Percentiles rank a stretch among this genome's conserved stretches.
Conservation (phyloP, 2,329 filamentous ascomycete species). For the Mycogone perniciosa region DNA sequence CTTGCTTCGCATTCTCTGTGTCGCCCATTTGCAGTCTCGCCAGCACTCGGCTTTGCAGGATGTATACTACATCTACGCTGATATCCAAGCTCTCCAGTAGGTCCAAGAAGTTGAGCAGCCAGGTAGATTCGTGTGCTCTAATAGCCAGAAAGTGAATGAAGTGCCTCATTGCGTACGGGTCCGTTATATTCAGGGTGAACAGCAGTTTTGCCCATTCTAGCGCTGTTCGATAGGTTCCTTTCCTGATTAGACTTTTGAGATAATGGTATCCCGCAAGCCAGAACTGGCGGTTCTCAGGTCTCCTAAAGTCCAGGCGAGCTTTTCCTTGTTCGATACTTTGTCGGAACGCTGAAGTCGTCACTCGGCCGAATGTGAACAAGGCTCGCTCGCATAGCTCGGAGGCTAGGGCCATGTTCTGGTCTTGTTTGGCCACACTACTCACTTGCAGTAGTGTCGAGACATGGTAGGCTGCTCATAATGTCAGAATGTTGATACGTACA, state of each 20-base stretch:
- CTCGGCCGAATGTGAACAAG: constrained; percentile 87
- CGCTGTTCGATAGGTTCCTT: constrained; percentile 89
- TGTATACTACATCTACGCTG: constrained; percentile 52
- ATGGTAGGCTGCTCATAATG: constrained; percentile 60
- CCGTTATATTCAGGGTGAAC: constrained; percentile 64
- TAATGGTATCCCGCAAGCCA: constrained; percentile 89
- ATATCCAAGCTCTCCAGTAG: constrained; percentile 30
- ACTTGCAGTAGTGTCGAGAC: constrained; percentile 91
- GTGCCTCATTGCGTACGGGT: constrained; percentile 78
- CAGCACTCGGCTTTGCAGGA: constrained; percentile 69
- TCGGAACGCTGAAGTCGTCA: constrained; percentile 75
- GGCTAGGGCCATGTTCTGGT: constrained; percentile 78
- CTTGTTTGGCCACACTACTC: constrained; percentile 84
- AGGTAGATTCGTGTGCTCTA: constrained; percentile 68
- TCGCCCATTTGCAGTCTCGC: constrained; percentile 69
- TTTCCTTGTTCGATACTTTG: constrained; percentile 69
- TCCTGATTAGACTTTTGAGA: constrained; percentile 74
- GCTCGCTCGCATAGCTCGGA: constrained; percentile 86
- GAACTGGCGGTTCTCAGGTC: constrained; percentile 85
- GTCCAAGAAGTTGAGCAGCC: constrained; percentile 64
- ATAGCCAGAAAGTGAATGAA: constrained; percentile 79
- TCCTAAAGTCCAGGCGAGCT: constrained; percentile 71
- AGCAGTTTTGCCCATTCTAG: constrained; percentile 91
- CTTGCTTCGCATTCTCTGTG: constrained; percentile 54
- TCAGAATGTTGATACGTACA: background rate